Percentiles rank a stretch among this genome's conserved stretches.
These are phyloP conservation scores for Colletotrichum euphorbiae DNA, from an alignment of 2,329 filamentous ascomycete species.

Conservation along the genomic window DNA sequence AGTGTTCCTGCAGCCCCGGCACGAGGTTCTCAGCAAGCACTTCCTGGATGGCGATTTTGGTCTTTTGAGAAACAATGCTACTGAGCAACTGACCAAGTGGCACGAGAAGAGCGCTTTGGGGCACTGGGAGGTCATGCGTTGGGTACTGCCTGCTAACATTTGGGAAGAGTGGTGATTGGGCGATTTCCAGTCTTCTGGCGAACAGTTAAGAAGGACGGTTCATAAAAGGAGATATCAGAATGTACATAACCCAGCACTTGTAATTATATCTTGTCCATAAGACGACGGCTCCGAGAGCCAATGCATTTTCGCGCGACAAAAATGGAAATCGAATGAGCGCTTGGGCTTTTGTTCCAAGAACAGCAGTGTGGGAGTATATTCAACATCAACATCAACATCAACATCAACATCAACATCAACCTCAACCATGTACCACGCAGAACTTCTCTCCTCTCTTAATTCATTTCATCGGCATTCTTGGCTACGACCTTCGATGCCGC, in stretches of 20 bases:
- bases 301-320: neutral
- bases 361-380: no score
- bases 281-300: neutral
- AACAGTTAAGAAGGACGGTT: neutral
- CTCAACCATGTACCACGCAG: no score
- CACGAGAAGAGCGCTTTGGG: conserved; percentile 82
- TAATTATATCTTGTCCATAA: neutral
- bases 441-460: no score
- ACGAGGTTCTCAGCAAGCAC: conserved; percentile 71
- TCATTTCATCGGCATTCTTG: neutral
- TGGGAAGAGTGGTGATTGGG: conserved; percentile 86
- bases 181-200: neutral
- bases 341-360: no score
- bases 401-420: no score
- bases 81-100: conserved; percentile 74
- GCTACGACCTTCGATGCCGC: conserved; percentile 29
- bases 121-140: conserved; percentile 94
- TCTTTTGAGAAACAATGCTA: conserved; percentile 72
- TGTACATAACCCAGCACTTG: conserved; percentile 15
- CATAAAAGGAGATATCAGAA: neutral
- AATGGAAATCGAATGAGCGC: neutral
- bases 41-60: conserved; percentile 60
- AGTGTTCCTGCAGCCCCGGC: conserved; percentile 76
- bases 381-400: no score
- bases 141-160: conserved; percentile 78